phyloP scores from a whole-genome alignment of 371 early-diverging fungal species.

The Coelomomyces lativittatus region DNA sequence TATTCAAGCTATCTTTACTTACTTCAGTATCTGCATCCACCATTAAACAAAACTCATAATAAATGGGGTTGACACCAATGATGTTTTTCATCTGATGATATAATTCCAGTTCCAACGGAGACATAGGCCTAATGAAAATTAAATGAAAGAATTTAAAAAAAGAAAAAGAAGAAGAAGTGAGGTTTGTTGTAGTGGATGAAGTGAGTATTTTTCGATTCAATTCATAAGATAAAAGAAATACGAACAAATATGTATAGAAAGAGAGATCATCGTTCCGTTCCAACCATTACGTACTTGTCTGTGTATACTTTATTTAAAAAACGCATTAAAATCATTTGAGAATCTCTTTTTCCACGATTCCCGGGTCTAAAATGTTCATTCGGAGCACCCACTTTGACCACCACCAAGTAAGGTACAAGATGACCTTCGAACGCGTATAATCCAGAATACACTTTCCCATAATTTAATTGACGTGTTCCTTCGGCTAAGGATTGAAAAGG shows the following conservation, averaged over 20 bases:
- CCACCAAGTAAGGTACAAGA: conserved; percentile 60
- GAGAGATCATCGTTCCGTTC: too few relatives aligned
- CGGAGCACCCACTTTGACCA: conserved; percentile 62
- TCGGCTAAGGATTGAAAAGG: conserved; percentile 47
- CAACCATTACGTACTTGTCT: too few relatives aligned
- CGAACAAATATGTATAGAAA: too few relatives aligned
- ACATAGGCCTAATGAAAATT: conserved; percentile 57
- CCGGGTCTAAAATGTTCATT: conserved; percentile 51
- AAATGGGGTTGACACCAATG: conserved; percentile 65
- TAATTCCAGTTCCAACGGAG: conserved; percentile 80
- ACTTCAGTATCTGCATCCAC: conserved; percentile 92
- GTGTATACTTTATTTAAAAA: conserved; percentile 54
- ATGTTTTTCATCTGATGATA: conserved; percentile 80
- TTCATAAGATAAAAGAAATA: too few relatives aligned
- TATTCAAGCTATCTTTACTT: conserved; percentile 57
- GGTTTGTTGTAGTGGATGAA: too few relatives aligned
- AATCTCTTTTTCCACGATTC: conserved; percentile 72
- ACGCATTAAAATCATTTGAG: conserved; percentile 61
- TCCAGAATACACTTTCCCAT: conserved; percentile 73
- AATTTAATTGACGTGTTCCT: conserved; percentile 47
- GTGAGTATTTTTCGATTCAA: too few relatives aligned
- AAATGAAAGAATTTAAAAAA: too few relatives aligned
- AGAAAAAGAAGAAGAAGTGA: too few relatives aligned
- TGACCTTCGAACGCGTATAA: conserved; percentile 62
- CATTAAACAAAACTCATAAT: conserved; percentile 83